Evolutionary conservation across 176 grass and related monocot genomes (phyloP), one percentile per base, ranked within the genome.

Genomic region (Saccharum spontaneum): DNA sequence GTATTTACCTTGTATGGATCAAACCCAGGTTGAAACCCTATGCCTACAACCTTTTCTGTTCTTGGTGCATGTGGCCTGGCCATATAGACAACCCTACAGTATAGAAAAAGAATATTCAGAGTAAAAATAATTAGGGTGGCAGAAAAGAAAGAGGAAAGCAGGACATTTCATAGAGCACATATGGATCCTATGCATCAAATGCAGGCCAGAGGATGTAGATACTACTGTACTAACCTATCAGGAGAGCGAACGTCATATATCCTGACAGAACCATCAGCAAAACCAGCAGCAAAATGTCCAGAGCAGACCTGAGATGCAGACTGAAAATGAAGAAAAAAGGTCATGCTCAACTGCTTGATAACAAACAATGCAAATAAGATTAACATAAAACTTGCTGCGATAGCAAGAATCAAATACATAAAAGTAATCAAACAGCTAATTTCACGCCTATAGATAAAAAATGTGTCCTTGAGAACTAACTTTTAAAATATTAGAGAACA

Each of bases 21-120:
- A 85, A 90, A 84, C 7, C 86, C 92, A 86, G 97, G 92, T 71
- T 99, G 97, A 91, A 99, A 99, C 7, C 97, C 97, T 79, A 99
- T 85, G 67, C 97, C 97, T 28, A 99, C 92, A 81, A 99, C 92
- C 49, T 81, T 92, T 79, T 94, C 92, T 66, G 91, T 87, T 80
- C 86, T 92, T 80, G 91, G 94, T 52, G 79, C 84, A 90, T 99
- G 97, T 24, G 94, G 97, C 80, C 63, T 89, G 46, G 94, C 90
- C 75, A 52, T 88, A 86, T 82, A 99, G 48, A 91, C 88, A 34
- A 68, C 64, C 82, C 97, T 99, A 76, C 41, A 90, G 75, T 36
- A 92, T 85, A 50, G 18, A 36, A 67, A 36, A 64, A 44, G 12
- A 61, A 77, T 24, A 76, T 69, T 33, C 36, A 40, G 17, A 76